Base-by-base conservation (phyloP, 2,329 filamentous ascomycete genomes). In the Neocatenulostroma microsporum region DNA sequence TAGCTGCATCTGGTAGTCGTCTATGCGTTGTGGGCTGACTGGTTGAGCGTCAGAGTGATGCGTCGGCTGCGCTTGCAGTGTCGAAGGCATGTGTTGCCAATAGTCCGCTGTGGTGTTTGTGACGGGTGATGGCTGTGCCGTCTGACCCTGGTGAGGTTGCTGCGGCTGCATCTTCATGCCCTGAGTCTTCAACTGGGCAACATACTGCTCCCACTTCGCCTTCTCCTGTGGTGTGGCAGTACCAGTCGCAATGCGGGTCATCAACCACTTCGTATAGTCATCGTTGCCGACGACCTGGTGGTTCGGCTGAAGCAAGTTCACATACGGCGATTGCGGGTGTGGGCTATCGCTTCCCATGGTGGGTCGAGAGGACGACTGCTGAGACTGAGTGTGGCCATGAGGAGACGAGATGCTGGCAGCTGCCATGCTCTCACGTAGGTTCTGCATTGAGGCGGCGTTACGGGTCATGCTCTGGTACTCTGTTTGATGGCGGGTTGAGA, bases 1-100 rank as follows among this genome's bases (percentile, higher is more conserved):
- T 54, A 87, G 64, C 58, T 87, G 82, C 81, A 86, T 84, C 64
- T 87, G 81, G 52, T 87, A 87, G 58, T 88, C 82, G 59, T 86
- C 25, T 87, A 69, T 19, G 82, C 82, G 56, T 87, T 82, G 57
- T 84, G 19, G 7, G 21, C 12, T 23, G 8, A 31, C 14, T 31
- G 18, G 29, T 13, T 11, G 29, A 6, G 10, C 9, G 23, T 24
- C 23, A 24, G 23, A 8, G 8, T 30, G 27, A 10, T 12, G 27
- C 27, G 27, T 15, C 11, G 8, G 15, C 11, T 30, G 27, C 11
- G 8, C 27, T 15, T n/a, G 10, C 23, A 21, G 6, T 9, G n/a
- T n/a, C 23, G n/a, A 24, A 24, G n/a, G 23, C 23, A 24, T 24
- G 23, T 8, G 23, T 14, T 21, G 19, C 26, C 13, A 7, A 19